Evolutionary conservation across 345 rosid genomes (phyloP).

Genomic region (Linum usitatissimum): DNA sequence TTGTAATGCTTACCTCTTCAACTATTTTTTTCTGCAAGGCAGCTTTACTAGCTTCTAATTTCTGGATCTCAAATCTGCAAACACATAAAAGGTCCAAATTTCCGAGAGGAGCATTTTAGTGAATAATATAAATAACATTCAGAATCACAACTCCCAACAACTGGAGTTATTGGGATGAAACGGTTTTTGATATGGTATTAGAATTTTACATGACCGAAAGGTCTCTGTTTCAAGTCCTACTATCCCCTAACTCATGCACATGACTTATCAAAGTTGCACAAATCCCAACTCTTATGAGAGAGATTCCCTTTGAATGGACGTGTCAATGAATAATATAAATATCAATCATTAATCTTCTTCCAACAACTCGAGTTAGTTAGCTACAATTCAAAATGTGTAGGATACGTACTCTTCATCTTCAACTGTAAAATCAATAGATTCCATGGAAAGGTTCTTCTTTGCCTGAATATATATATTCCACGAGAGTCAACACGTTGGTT

Average conservation of each 20-base stretch:
- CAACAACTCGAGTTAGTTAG: too few relatives aligned
- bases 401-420: constrained; percentile 59
- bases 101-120: not conserved
- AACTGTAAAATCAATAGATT: constrained; percentile 43
- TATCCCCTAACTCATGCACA: too few relatives aligned
- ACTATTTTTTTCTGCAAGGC: constrained; percentile 53
- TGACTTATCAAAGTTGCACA: too few relatives aligned
- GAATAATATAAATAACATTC: too few relatives aligned
- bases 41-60: constrained; percentile 52
- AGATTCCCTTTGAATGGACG: too few relatives aligned
- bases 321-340: too few relatives aligned
- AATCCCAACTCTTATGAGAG: too few relatives aligned
- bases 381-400: not conserved
- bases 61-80: constrained; percentile 52
- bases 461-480: constrained; percentile 38
- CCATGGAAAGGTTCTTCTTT: constrained; percentile 72
- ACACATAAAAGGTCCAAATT: not conserved
- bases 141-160: too few relatives aligned
- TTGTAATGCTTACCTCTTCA: constrained; percentile 62
- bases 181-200: too few relatives aligned
- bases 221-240: too few relatives aligned
- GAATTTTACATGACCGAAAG: too few relatives aligned
- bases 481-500: not conserved
- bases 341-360: too few relatives aligned
- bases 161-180: not conserved